Evolutionary conservation across 768 basidiomycete species (phyloP).

Genomic region (Sporobolomyces pararoseus): DNA sequence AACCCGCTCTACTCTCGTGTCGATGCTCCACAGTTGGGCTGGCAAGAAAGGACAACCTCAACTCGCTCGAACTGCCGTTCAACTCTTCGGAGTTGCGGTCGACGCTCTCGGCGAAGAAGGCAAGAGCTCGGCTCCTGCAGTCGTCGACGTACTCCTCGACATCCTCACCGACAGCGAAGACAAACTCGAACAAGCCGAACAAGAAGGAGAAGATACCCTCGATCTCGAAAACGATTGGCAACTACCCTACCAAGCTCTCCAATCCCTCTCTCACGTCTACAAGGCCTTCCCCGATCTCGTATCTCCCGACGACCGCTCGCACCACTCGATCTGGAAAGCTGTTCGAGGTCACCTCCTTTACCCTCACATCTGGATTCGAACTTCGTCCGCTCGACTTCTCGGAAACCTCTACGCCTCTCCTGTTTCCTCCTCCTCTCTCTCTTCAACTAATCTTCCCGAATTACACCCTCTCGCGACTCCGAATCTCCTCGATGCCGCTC

Average conservation of each 20-base stretch:
- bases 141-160: conserved; percentile 52
- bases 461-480: conserved; percentile 56
- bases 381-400: conserved; percentile 69
- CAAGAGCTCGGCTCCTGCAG: conserved; percentile 47
- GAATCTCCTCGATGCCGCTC: conserved; percentile 63
- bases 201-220: conserved; percentile 51
- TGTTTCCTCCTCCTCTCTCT: conserved; percentile 54
- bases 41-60: conserved; percentile 59
- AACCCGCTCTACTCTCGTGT: conserved; percentile 59
- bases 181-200: conserved; percentile 50
- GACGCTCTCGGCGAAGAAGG: conserved; percentile 60
- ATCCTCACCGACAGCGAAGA: conserved; percentile 49
- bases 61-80: conserved; percentile 68
- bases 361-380: conserved; percentile 92
- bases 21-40: conserved; percentile 76
- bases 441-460: conserved; percentile 47
- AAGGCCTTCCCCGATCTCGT: conserved; percentile 59
- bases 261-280: conserved; percentile 53
- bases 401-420: conserved; percentile 60
- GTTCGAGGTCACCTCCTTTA: conserved; percentile 69
- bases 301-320: conserved; percentile 33
- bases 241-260: conserved; percentile 72
- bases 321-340: conserved; percentile 57
- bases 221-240: conserved; percentile 67
- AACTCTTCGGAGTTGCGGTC: conserved; percentile 75